phyloP scores from a whole-genome alignment of 768 basidiomycete genomes.

The Tricholoma saponaceum region DNA sequence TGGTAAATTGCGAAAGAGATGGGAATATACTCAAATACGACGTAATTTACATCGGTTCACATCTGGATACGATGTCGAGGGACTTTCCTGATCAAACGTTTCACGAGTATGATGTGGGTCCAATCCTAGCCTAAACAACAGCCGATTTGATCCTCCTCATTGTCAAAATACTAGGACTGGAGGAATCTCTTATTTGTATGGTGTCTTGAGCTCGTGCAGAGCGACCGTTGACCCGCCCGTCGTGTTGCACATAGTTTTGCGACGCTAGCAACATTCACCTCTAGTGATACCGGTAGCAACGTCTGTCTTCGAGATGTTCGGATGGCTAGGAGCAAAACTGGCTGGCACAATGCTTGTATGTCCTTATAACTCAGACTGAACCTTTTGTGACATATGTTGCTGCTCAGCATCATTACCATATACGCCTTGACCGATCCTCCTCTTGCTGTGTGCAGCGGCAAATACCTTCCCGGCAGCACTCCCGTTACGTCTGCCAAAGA shows the following conservation, averaged over 20 bases:
- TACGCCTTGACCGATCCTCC: constrained; percentile 69
- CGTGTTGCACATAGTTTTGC: too few relatives aligned
- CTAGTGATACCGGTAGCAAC: constrained; percentile 52
- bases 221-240: constrained; percentile 38
- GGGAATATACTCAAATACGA: constrained; percentile 51
- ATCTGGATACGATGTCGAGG: constrained; percentile 7
- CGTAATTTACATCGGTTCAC: constrained; percentile 31
- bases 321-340: constrained; percentile 68
- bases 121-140: not conserved
- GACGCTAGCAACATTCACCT: constrained; percentile 72
- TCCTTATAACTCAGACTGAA: not conserved
- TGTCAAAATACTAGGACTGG: constrained; percentile 57
- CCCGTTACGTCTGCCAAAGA: constrained; percentile 40
- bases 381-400: not conserved
- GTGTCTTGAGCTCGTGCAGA: constrained; percentile 41
- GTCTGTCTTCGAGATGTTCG: constrained; percentile 68
- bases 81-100: constrained; percentile 20
- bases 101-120: constrained; percentile 24
- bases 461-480: constrained; percentile 51
- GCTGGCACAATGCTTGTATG: constrained; percentile 67
- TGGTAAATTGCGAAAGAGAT: constrained; percentile 37
- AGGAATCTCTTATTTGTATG: constrained; percentile 49
- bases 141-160: not conserved
- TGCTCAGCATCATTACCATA: constrained; percentile 61
- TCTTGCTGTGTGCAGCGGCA: constrained; percentile 62